phyloP scores from a whole-genome alignment of 257 asterid genomes.

The Nicotiana tabacum region DNA sequence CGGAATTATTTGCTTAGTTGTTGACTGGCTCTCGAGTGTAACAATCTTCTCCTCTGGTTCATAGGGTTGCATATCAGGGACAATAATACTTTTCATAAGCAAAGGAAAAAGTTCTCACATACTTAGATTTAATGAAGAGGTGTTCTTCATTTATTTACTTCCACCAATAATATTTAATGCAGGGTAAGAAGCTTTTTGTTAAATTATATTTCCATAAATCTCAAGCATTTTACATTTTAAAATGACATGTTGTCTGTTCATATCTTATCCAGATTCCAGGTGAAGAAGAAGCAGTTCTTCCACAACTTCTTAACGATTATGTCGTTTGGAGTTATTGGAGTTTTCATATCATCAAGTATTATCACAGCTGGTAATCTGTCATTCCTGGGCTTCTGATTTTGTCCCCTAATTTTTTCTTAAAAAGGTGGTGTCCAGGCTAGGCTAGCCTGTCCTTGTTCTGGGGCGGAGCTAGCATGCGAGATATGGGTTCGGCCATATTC shows the following conservation, averaged over 20 bases:
- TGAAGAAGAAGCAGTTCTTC: slow-evolving; percentile 95
- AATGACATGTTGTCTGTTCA: neutral
- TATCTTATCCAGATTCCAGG: slow-evolving; percentile 67
- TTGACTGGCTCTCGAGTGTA: neutral
- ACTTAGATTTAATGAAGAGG: slow-evolving; percentile 76
- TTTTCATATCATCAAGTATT: slow-evolving; percentile 67
- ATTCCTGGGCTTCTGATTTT: neutral
- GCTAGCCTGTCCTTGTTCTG: no score
- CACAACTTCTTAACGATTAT: slow-evolving; percentile 88
- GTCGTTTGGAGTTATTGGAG: slow-evolving; percentile 90
- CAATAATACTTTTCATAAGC: slow-evolving; percentile 58
- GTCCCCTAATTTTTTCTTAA: neutral
- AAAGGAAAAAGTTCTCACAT: slow-evolving; percentile 80
- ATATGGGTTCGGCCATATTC: no score
- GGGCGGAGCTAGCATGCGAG: no score
- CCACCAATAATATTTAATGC: slow-evolving; percentile 96
- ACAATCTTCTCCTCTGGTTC: neutral
- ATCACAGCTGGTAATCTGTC: slow-evolving; percentile 54
- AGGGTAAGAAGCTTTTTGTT: slow-evolving; percentile 45
- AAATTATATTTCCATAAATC: neutral
- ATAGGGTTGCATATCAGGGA: slow-evolving; percentile 65
- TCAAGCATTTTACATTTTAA: neutral
- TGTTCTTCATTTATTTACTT: slow-evolving; percentile 85
- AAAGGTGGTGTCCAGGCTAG: no score
- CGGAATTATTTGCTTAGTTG: neutral